Base-by-base conservation (phyloP, 169 alveolate genomes). In the Theileria equi region DNA sequence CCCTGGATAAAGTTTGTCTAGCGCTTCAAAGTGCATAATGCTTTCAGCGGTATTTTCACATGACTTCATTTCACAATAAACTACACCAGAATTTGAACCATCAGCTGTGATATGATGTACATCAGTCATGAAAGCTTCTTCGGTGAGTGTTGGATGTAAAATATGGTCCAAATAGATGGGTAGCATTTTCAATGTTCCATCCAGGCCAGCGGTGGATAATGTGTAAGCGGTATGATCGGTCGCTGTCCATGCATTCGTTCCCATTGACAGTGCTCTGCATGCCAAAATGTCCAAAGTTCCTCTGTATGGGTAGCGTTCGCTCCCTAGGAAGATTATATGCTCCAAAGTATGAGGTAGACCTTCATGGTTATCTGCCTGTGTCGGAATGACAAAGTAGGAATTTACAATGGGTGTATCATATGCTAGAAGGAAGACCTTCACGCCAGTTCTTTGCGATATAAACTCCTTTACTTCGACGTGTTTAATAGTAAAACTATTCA, bases 241-340 rank as follows among this genome's bases (percentile, higher is more conserved):
- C 3, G 85, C 85, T 0, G 95, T 91, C 95, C 95, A 91, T 5
- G 95, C 95, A 38, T 91, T 91, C 8, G 95, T 91, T 23, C 95
- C 95, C 43, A 81, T 88, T 1, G 95, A 82, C 6, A 91, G 72
- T 48, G 94, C 88, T 29, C 72, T 68, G 44, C 73, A 74, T 0
- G 94, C 91, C 70, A 88, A 57, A 23, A 79, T 55, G 48, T 90
- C 95, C 57, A 90, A 43, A 2, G 88, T 82, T 1, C 95, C 95
- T 55, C 91, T 84, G 59, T 83, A 62, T 0, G 94, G 94, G 60
- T 84, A 89, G 28, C 50, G 64, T 44, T 84, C 54, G 53, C 94
- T 89, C 19, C 95, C 95, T 48, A 91, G 38, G 80, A 91, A 91
- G 35, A 89, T 82, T 70, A 91, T 68, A 47, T 91, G 95, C 62